A percentile compares a stretch with the other conserved stretches of the same genome.
Conservation (phyloP, 1,284 basidiomycete species). For the Nidula niveotomentosa region DNA sequence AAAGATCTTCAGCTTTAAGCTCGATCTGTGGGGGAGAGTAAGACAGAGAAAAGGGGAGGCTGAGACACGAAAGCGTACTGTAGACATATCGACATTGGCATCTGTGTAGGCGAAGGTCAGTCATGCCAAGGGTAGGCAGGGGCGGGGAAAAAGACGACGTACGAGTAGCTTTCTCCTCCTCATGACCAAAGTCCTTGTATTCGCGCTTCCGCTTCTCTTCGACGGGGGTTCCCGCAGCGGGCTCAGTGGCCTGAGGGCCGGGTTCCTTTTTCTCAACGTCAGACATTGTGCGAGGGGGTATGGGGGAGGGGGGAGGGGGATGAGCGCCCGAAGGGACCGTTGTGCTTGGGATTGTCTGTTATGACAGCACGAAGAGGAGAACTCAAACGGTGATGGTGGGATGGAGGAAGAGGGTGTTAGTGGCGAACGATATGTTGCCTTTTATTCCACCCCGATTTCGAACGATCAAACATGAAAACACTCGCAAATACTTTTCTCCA, state of each 20-base stretch:
- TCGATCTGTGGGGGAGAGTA: conserved; percentile 58
- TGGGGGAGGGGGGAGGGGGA: conserved; percentile 11
- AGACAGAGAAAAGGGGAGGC: conserved; percentile 5
- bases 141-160: conserved; percentile 28
- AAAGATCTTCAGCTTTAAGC: conserved; percentile 92
- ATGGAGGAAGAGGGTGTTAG: conserved; percentile 20
- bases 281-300: conserved; percentile 28
- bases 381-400: conserved; percentile 16
- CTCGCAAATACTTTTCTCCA: conserved; percentile 16
- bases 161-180: conserved; percentile 72
- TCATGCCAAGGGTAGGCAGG: conserved; percentile 8
- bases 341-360: conserved; percentile 6
- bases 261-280: conserved; percentile 67
- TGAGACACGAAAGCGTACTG: conserved; percentile 39
- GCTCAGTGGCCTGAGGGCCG: conserved; percentile 39
- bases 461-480: conserved; percentile 25
- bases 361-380: conserved; percentile 10
- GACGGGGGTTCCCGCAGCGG: conserved; percentile 32
- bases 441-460: conserved; percentile 23
- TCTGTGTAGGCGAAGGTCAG: conserved; percentile 40
- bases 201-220: conserved; percentile 79
- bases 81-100: conserved; percentile 86
- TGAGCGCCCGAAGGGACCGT: conserved; percentile 6
- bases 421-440: conserved; percentile 22
- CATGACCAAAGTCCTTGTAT: conserved; percentile 91